Percentiles rank a stretch among this genome's conserved stretches.
Evolutionary conservation across 257 asterid species (phyloP).

Genomic region (Jaltomata sinuosa): DNA sequence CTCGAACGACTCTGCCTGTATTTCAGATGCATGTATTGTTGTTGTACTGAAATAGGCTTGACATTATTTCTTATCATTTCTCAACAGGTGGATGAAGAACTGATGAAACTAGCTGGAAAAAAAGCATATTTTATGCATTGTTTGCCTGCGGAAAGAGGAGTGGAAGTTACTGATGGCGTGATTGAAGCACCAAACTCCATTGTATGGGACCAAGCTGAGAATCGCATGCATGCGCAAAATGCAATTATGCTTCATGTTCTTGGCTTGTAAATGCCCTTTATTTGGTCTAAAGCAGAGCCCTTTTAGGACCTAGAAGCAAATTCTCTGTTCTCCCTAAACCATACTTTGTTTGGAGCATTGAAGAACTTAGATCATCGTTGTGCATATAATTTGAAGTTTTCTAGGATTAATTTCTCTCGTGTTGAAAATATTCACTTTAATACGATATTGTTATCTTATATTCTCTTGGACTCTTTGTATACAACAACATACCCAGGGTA

Average conservation of each 20-base stretch:
- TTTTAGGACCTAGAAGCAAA: background rate
- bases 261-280: constrained; percentile 34
- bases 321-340: background rate
- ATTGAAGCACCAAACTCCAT: constrained; percentile 83
- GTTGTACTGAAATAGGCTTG: background rate
- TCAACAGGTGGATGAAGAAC: constrained; percentile 73
- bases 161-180: constrained; percentile 70
- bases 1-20: background rate
- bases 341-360: background rate
- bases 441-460: background rate
- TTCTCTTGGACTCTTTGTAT: no score
- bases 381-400: background rate
- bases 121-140: constrained; percentile 87
- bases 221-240: constrained; percentile 91
- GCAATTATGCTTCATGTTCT: constrained; percentile 90
- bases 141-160: constrained; percentile 86
- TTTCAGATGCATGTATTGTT: background rate
- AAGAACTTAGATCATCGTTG: background rate
- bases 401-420: background rate
- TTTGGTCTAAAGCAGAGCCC: background rate
- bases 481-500: no score
- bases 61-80: background rate
- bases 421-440: background rate
- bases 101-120: constrained; percentile 80
- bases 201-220: constrained; percentile 86